Conservation (phyloP, 306 rosid species). For the Senna tora region DNA sequence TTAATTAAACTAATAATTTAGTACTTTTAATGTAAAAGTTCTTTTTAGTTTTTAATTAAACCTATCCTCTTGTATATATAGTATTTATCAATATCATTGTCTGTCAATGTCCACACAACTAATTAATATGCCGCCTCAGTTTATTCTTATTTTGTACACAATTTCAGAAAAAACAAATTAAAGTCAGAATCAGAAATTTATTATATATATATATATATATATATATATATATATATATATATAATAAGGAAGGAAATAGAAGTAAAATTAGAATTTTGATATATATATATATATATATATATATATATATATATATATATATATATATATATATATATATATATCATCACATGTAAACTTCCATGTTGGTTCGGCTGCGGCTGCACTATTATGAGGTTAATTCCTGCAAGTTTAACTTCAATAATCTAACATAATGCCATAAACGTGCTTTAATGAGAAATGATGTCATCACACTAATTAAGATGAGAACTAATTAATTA, state of each 20-base stretch:
- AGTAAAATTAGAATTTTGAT: no score
- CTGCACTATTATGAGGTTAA: no score
- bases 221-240: no score
- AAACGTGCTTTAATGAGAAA: constrained; percentile 32
- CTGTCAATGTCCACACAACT: constrained; percentile 19
- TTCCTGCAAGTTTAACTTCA: constrained; percentile 11
- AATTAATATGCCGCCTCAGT: no score
- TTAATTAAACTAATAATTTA: not conserved
- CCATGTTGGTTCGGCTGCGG: no score
- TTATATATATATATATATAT: no score
- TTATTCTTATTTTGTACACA: no score
- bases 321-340: no score
- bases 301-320: no score
- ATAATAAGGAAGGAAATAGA: no score
- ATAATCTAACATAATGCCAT: constrained; percentile 10
- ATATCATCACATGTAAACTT: no score
- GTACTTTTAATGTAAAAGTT: not conserved
- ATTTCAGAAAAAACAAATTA: not conserved
- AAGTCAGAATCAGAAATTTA: constrained; percentile 8
- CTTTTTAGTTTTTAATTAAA: not conserved
- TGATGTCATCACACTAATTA: constrained; percentile 14
- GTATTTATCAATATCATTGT: not conserved
- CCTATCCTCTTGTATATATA: not conserved
- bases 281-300: no score
- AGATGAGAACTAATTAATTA: not conserved